These are phyloP conservation scores for Auricularia heimuer DNA, from an alignment of 768 basidiomycete species.

Conservation along the genomic window DNA sequence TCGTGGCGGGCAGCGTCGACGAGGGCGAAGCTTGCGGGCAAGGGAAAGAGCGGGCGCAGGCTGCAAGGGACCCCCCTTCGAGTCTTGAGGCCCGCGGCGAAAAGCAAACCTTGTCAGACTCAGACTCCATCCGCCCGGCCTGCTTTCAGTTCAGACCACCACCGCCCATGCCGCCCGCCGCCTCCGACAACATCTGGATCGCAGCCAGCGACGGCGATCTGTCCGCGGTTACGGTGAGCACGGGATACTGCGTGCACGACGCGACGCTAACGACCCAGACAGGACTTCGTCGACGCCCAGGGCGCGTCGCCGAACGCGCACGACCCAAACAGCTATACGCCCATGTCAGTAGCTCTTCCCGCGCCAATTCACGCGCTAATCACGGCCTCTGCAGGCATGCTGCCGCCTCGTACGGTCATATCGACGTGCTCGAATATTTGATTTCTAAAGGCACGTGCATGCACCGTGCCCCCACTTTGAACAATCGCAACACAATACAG, in stretches of 20 bases:
- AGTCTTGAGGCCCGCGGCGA: slow-evolving; percentile 16
- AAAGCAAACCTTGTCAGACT: background rate
- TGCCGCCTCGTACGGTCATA: slow-evolving; percentile 84
- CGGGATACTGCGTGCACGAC: slow-evolving; percentile 6
- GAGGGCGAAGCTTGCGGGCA: slow-evolving; percentile 3
- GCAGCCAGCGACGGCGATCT: slow-evolving; percentile 88
- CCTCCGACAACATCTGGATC: slow-evolving; percentile 74
- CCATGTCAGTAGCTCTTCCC: slow-evolving; percentile 42
- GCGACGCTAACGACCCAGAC: background rate
- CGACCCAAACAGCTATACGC: slow-evolving; percentile 69
- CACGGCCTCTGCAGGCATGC: slow-evolving; percentile 55
- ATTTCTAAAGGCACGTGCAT: slow-evolving; percentile 47
- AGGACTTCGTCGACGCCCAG: slow-evolving; percentile 8
- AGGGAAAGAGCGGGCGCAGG: too few species aligned
- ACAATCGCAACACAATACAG: background rate
- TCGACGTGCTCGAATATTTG: slow-evolving; percentile 67
- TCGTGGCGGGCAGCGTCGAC: slow-evolving; percentile 18
- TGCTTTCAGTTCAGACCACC: background rate
- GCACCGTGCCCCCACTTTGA: slow-evolving; percentile 5
- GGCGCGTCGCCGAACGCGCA: slow-evolving; percentile 58
- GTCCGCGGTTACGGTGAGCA: slow-evolving; percentile 54
- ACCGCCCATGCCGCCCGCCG: background rate
- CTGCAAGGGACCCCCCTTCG: too few species aligned
- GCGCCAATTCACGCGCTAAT: slow-evolving; percentile 8
- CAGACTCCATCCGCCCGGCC: background rate